Evolutionary conservation across 1,284 basidiomycete genomes (phyloP), one percentile per base, ranked within the genome.

Genomic region (Malassezia furfur): DNA sequence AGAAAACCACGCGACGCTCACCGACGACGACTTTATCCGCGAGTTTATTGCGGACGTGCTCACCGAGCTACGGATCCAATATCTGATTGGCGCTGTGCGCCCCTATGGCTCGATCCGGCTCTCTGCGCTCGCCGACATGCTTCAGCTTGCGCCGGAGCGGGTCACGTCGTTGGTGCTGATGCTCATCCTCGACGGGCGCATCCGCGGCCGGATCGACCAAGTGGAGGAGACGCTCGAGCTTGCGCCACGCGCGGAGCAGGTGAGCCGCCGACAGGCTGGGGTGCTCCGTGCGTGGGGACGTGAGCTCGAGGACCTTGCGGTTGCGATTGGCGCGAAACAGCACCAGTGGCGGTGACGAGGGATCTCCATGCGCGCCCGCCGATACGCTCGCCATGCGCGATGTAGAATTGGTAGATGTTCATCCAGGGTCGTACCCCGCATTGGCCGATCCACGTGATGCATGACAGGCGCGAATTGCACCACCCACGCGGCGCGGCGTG

Each of bases 81-180:
- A 96, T 75, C 83, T 98, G 59, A 90, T 96, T 64, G 93, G 96
- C 75, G 83, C 96, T 60, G 91, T 98, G 80, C 91, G 91, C 75
- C 91, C 91, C 1, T 98, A 98, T 77, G 91, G 38, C n/a, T 41
- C 46, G 8, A 19, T 44, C 15, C 37, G 10, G 7, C 9, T 41
- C 21, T n/a, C 37, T 11, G 38, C 56, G 12, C 46, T 63, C 11
- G 47, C 48, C 5, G 69, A 96, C 88, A 90, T 96, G 84, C 80
- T 98, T 49, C 91, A 93, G 65, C 86, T 96, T 17, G 82, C 87
- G 17, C 81, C 82, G 34, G 81, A 82, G 43, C 90, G 96, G 71
- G 91, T 94, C 3, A 91, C 96, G 71, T 88, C 88, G 54, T 82
- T 98, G 30, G 82, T 98, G 34, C 86, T 96, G 57, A 85, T 87